Base-by-base conservation (phyloP, 2,329 filamentous ascomycete species). In the Diaporthe ilicicola region DNA sequence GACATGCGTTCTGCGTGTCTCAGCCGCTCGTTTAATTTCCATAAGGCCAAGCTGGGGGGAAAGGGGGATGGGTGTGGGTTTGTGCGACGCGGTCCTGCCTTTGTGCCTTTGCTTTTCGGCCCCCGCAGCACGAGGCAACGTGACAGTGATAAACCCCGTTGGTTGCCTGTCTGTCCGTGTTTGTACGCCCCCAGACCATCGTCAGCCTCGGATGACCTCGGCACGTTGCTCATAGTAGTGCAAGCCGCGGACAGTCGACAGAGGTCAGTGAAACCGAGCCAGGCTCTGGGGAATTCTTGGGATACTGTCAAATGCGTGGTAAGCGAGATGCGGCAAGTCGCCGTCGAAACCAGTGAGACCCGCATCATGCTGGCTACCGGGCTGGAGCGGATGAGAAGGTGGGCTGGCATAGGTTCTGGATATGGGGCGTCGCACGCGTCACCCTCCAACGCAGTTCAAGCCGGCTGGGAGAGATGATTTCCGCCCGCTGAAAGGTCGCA, bases 1-100 rank as follows among this genome's bases (percentile, higher is more conserved):
- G 13, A 39, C 55, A 44, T 61, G 55, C 55, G 37, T 44, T n/a
- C 59, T 64, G 50, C 34, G 46, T 68, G 65, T 68, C 65, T 56
- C 42, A 56, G 65, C 65, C 48, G 65, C 53, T 56, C 50, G 37
- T 59, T 64, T 48, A 37, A 59, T 56, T 39, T 46, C 54, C 65
- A 59, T 59, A 59, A 42, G 65, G 53, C 65, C 46, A 13, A 34
- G 15, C 32, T 12, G 13, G 19, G 29, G 17, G n/a, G 27, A 17
- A 8, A 15, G 50, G 27, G n/a, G 8, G 29, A 10, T 29, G 24
- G 19, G 29, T 22, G 27, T 3, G 27, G 6, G 22, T 13, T 29
- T 50, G 65, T 68, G 55, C 44, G 24, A 68, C 53, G 39, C 27
- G 37, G 24, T 34, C 37, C 62, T 50, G 53, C 24, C 22, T 24